Percentiles rank a stretch among this genome's conserved stretches.
Conservation (phyloP, 306 rosid species). For the Alnus glutinosa region DNA sequence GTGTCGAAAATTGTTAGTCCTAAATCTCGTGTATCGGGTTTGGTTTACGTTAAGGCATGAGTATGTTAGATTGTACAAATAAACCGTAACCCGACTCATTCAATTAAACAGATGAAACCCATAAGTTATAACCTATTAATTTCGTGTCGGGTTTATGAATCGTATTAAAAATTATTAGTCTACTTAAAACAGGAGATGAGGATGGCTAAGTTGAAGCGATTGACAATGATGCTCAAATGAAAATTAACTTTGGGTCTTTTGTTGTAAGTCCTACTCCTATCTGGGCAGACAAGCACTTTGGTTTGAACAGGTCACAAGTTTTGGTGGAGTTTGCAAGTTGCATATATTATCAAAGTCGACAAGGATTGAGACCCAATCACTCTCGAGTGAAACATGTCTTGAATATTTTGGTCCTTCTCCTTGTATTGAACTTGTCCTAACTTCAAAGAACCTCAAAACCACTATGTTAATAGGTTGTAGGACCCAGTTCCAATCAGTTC, state of each 20-base stretch:
- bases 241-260: background rate
- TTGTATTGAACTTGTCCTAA: background rate
- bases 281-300: background rate
- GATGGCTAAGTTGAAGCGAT: background rate
- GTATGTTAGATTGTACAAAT: no score
- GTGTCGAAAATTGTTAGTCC: no score
- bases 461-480: conserved; percentile 1
- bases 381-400: background rate
- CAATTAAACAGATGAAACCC: no score
- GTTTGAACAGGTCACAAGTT: background rate
- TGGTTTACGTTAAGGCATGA: no score
- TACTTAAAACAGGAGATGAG: background rate
- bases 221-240: conserved; percentile 5
- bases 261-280: background rate
- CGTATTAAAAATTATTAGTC: no score
- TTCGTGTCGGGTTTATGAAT: no score
- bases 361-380: background rate
- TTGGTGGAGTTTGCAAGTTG: background rate
- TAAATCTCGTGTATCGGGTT: no score
- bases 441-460: background rate
- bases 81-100: no score
- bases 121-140: no score
- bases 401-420: background rate
- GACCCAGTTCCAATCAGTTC: conserved; percentile 2
- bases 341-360: background rate